These are phyloP conservation scores for Jatropha podagrica DNA, from an alignment of 441 rosid species.

Conservation along the genomic window DNA sequence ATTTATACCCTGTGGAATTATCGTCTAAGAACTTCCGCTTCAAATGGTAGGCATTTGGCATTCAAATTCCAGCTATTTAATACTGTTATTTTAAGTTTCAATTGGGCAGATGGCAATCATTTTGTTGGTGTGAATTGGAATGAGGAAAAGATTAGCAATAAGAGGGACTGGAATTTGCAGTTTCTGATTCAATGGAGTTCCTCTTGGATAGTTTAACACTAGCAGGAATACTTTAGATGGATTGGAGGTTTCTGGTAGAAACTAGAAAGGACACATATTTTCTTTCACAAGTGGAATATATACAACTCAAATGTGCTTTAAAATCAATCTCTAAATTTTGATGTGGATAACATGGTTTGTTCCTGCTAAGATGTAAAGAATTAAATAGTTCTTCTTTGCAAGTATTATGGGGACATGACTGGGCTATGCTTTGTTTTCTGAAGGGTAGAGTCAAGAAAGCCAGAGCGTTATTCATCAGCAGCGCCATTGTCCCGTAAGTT, in stretches of 20 bases:
- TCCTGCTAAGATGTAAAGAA: conserved; percentile 11
- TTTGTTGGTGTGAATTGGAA: background rate
- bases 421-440: conserved; percentile 28
- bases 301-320: background rate
- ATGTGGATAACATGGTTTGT: background rate
- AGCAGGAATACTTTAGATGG: background rate
- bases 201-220: background rate
- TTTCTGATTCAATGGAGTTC: background rate
- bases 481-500: conserved; percentile 91
- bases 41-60: conserved; percentile 55
- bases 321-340: conserved; percentile 3
- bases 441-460: conserved; percentile 98
- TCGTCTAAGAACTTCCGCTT: conserved; percentile 66
- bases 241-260: background rate
- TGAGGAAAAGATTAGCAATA: too few relatives aligned
- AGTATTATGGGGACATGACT: conserved; percentile 22
- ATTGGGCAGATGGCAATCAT: background rate
- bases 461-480: conserved; percentile 94
- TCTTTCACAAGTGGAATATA: background rate
- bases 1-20: conserved; percentile 59
- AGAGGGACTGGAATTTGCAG: background rate
- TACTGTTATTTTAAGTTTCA: background rate
- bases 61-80: background rate
- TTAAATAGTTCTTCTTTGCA: conserved; percentile 9
- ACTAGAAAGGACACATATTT: background rate